Evolutionary conservation across 2,329 filamentous ascomycete genomes (phyloP).

Genomic region (Calonectria leucothoes): DNA sequence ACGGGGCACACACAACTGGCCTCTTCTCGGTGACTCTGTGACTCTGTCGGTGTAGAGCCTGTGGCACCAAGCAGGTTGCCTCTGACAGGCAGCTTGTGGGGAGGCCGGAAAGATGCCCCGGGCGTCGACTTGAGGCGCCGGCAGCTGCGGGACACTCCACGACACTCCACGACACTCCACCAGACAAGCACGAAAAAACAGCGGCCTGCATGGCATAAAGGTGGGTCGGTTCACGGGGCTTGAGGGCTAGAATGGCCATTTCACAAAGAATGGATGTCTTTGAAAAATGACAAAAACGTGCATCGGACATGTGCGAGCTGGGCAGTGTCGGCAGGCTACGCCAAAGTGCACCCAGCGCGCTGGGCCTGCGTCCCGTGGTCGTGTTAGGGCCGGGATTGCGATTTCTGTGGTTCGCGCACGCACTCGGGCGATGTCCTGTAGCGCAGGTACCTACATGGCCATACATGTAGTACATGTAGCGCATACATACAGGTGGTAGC

Average conservation of each 20-base stretch:
- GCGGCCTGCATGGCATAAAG: conserved; percentile 8
- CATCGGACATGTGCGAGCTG: not conserved
- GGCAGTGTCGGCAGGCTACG: not conserved
- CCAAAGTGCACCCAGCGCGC: not conserved
- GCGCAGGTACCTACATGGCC: not conserved
- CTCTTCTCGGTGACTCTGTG: conserved; percentile 14
- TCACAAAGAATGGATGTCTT: not conserved
- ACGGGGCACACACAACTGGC: not conserved
- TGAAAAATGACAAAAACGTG: not conserved
- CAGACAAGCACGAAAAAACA: conserved; percentile 9
- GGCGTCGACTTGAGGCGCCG: not conserved
- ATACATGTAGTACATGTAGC: not conserved
- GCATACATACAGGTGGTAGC: not conserved
- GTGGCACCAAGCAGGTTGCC: not conserved
- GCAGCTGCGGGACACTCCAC: not conserved
- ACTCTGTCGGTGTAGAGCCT: conserved; percentile 20
- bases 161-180: conserved; percentile 7
- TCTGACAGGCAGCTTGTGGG: not conserved
- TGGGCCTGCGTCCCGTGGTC: not conserved
- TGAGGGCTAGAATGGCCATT: conserved; percentile 1
- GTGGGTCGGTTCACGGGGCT: not conserved
- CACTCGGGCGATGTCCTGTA: not conserved
- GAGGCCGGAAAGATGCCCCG: not conserved
- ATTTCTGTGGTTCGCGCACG: not conserved
- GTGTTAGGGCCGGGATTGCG: not conserved